Evolutionary conservation across 768 basidiomycete genomes (phyloP), one percentile per base, ranked within the genome.

Genomic region (Leccinum uliginosum): DNA sequence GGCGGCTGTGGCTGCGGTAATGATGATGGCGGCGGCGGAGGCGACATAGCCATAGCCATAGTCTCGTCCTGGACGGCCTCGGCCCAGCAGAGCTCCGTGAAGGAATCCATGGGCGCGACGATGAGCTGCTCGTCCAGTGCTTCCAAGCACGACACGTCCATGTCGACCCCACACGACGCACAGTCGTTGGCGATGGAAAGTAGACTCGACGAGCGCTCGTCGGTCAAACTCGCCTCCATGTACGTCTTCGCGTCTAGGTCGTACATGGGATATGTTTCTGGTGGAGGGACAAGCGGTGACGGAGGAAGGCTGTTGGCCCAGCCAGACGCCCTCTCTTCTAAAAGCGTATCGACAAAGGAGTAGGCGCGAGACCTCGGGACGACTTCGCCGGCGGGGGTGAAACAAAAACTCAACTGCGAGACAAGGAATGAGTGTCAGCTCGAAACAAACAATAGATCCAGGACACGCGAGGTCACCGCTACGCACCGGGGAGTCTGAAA

Each of bases 51-150:
- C 35, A 43, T 19, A 6, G 19, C 40, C 5, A 21, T 12, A 21
- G 40, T 43, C 40, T 73, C 67, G 1, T 73, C 73, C 4, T 60
- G 34, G 23, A 78, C 67, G 26, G 75, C 74, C 21, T 62, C 54
- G 2, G 65, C 63, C 73, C 78, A 79, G 49, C 78, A 79, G 10
- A 72, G 49, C 15, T 77, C 78, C 8, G 67, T 69, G 57, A 78
- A 79, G 14, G 70, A 71, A 17, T 72, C 72, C 35, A 67, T 49
- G 24, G 78, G 78, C n/a, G 70, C 65, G 35, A 66, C 56, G 1
- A 79, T 66, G 4, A 79, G 74, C 35, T 75, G 69, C 50, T 76
- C 71, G 59, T 79, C 78, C 7, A 79, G 64, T 9, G 62, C 60
- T 29, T 71, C 64, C 21, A 78, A 59, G 48, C 75, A 76, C 2